Base-by-base conservation (phyloP, 2,329 filamentous ascomycete species). In the Leptographium lundbergii region DNA sequence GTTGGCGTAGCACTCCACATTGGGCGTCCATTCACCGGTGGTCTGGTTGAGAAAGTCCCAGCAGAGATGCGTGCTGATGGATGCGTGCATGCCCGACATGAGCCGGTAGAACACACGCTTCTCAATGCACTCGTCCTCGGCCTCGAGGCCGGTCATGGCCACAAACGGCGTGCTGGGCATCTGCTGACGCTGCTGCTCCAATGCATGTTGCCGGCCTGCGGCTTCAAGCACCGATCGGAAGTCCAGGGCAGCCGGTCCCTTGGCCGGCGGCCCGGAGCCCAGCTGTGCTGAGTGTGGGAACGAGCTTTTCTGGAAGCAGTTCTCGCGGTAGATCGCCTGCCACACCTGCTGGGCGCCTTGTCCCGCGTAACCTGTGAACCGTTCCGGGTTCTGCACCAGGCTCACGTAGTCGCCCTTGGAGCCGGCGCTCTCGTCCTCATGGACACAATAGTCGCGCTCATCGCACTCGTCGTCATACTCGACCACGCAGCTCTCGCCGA, bases 41-140 rank as follows among this genome's bases (percentile, higher is more conserved):
- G 88, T 91, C 74, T 96, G 91, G 73, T 99, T 96, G 63, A 97
- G 77, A 67, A 94, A 96, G 67, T 97, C 88, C 85, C 88, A 94
- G 80, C 94, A 99, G 50, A 99, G 77, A 72, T 99, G 94, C 0
- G 91, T 89, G 64, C 90, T 96, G 71, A 99, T 99, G 63, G 91
- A 96, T 19, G 94, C 90, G 72, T 99, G 94, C 94, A 99, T 96
- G 51, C 94, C 94, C 57, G 91, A 96, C 62, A 99, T 84, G 63
- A 99, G 85, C 7, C 91, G 83, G 74, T 97, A 94, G 71, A 99
- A 99, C 45, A 97, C 94, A n/a, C 94, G 87, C 79, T 99, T 97
- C 77, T 99, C 94, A 27, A 99, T 75, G 68, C 94, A 99, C 69
- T 96, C 89, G 65, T 96, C 91, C 65, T 96, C 91, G 54, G 85